Conservation (phyloP, 78 protist species). For the Paratrimastix pyriformis region DNA sequence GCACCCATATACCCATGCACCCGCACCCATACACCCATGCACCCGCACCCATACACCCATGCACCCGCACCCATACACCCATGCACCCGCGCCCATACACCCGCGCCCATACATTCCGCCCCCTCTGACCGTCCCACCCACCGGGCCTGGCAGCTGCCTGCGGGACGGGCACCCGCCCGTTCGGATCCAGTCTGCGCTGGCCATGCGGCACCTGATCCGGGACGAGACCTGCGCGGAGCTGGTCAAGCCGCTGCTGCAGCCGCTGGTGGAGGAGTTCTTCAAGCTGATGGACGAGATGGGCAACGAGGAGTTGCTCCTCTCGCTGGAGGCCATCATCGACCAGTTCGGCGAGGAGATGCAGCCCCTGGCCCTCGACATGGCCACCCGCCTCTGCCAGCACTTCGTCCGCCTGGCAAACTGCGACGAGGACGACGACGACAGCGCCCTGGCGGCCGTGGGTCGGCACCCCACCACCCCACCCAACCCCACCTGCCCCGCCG, state of each 20-base stretch:
- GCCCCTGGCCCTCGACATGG: slow-evolving; percentile 38
- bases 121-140: no score
- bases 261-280: slow-evolving; percentile 43
- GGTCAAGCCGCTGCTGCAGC: slow-evolving; percentile 24
- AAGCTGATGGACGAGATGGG: slow-evolving; percentile 45
- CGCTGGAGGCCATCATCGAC: slow-evolving; percentile 39
- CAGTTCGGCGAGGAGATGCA: slow-evolving; percentile 41
- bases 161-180: no score
- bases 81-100: no score
- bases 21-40: no score
- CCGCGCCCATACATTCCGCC: no score
- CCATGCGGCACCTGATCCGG: background rate
- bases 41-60: no score
- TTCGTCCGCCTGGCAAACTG: background rate
- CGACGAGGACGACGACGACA: background rate
- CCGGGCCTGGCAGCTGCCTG: background rate
- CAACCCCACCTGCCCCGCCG: background rate
- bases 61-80: no score
- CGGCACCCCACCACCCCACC: background rate
- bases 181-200: slow-evolving; percentile 7
- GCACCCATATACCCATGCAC: no score
- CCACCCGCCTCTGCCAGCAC: background rate
- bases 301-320: slow-evolving; percentile 42
- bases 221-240: background rate
- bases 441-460: background rate